Evolutionary conservation across 768 basidiomycete genomes (phyloP), one percentile per base, ranked within the genome.

Genomic region (Mycena haematopus): DNA sequence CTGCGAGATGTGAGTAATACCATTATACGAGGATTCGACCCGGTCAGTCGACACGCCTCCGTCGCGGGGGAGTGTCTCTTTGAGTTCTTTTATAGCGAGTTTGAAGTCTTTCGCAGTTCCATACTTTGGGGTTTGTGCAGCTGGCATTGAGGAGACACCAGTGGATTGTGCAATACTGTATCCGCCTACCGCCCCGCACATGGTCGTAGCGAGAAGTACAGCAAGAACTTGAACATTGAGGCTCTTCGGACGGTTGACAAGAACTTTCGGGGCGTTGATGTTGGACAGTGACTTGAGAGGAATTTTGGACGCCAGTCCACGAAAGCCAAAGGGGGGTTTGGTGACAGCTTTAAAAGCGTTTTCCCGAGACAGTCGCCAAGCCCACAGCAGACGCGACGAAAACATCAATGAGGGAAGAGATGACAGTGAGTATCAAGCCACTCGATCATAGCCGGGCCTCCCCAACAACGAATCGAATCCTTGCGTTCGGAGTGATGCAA

Each of bases 41-140:
- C 75, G 72, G 67, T 86, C 81, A 0, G 82, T 87, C 17, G 83
- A 84, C 2, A 86, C 80, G 13, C 71, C 53, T 25, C 74, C 76
- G 21, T 72, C 70, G 10, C 68, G 58, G 76, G 66, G 55, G 88
- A 84, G 3, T 76, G 63, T 14, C 15, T 54, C 50, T 70, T 59
- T 76, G 13, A 91, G 73, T 31, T 86, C 87, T 47, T 71, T 67
- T 38, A 90, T 83, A 0, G 86, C 87, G 4, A 73, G 67, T 49
- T 77, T 64, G 63, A 88, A 85, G 55, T 90, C 89, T 21, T 77
- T 67, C 0, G 78, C 75, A 10, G 84, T 75, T 14, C 86, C 89
- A 65, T 85, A 89, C 17, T 68, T 69, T 6, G 75, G 73, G 19
- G 35, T 9, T n/a, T 25, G 31, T 14, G 31, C 27, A 6, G 9